phyloP scores from a whole-genome alignment of 2,329 filamentous ascomycete species.

The Penicillium olsonii region DNA sequence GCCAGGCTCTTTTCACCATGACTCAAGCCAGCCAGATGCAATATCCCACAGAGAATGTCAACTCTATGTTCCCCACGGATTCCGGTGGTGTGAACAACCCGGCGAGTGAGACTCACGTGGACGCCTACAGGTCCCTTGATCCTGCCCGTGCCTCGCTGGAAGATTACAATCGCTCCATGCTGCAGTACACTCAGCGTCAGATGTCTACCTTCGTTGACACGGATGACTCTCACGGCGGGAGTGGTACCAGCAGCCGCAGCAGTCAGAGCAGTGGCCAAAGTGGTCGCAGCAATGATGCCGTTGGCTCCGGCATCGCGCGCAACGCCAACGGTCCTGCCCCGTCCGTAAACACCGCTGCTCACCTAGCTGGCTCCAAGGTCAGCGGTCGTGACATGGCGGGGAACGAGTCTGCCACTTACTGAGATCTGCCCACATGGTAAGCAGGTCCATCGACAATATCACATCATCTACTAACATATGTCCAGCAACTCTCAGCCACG shows the following conservation, averaged over 20 bases:
- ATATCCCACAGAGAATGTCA: slow-evolving; percentile 16
- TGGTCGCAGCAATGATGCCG: slow-evolving; percentile 25
- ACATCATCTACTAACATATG: background rate
- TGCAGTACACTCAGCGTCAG: slow-evolving; percentile 40
- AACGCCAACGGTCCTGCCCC: slow-evolving; percentile 20
- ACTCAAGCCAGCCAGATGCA: slow-evolving; percentile 18
- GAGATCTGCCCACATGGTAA: slow-evolving; percentile 8
- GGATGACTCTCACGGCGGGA: slow-evolving; percentile 20
- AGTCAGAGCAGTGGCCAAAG: slow-evolving; percentile 34
- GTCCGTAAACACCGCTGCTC: slow-evolving; percentile 17
- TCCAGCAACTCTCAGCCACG: background rate
- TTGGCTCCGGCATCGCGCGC: slow-evolving; percentile 16
- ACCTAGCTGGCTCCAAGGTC: background rate
- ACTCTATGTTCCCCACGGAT: slow-evolving; percentile 22
- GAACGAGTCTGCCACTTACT: slow-evolving; percentile 11
- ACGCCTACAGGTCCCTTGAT: slow-evolving; percentile 23
- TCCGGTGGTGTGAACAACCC: slow-evolving; percentile 19
- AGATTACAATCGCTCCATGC: slow-evolving; percentile 42
- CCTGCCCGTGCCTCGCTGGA: slow-evolving; percentile 32
- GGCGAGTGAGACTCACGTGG: slow-evolving; percentile 15
- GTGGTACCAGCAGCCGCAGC: slow-evolving; percentile 25
- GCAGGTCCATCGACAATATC: background rate
- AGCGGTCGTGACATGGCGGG: slow-evolving; percentile 1
- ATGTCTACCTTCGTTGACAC: slow-evolving; percentile 36
- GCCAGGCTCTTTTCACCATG: slow-evolving; percentile 19